A percentile compares a stretch with the other conserved stretches of the same genome.
These are phyloP conservation scores for Sisymbrium irio DNA, from an alignment of 345 rosid species.

Conservation along the genomic window DNA sequence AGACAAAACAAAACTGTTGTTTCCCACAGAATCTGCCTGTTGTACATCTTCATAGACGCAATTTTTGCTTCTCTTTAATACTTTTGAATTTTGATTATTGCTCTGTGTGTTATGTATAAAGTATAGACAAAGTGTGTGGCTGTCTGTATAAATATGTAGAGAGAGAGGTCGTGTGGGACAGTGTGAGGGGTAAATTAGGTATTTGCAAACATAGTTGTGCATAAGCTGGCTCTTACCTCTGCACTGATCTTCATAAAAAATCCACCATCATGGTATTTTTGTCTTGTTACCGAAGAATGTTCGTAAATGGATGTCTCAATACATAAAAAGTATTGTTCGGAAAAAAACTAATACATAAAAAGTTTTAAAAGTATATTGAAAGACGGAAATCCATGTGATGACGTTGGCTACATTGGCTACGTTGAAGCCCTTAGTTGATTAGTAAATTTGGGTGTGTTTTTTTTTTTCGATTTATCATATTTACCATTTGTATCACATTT, in stretches of 20 bases:
- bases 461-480: not conserved
- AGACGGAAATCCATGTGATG: not conserved
- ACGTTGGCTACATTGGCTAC: not conserved
- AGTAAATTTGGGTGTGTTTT: not conserved
- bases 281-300: conserved; percentile 31
- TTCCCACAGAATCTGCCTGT: conserved; percentile 20
- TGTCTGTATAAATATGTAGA: conserved; percentile 21
- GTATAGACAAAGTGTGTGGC: not conserved
- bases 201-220: conserved; percentile 4
- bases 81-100: not conserved
- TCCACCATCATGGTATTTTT: conserved; percentile 10
- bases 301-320: conserved; percentile 10
- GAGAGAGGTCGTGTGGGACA: not conserved
- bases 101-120: not conserved
- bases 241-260: conserved; percentile 6
- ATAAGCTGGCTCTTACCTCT: conserved; percentile 30
- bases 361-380: not conserved
- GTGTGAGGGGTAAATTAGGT: conserved; percentile 13
- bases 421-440: not conserved
- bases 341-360: not conserved
- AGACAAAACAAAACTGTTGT: conserved; percentile 35
- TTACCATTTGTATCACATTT: not conserved
- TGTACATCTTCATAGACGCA: conserved; percentile 17
- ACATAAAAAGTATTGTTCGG: not conserved
- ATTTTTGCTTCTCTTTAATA: conserved; percentile 36